Evolutionary conservation across 2,329 filamentous ascomycete genomes (phyloP), one percentile per base, ranked within the genome.

Genomic region (Pseudogymnoascus sp.): DNA sequence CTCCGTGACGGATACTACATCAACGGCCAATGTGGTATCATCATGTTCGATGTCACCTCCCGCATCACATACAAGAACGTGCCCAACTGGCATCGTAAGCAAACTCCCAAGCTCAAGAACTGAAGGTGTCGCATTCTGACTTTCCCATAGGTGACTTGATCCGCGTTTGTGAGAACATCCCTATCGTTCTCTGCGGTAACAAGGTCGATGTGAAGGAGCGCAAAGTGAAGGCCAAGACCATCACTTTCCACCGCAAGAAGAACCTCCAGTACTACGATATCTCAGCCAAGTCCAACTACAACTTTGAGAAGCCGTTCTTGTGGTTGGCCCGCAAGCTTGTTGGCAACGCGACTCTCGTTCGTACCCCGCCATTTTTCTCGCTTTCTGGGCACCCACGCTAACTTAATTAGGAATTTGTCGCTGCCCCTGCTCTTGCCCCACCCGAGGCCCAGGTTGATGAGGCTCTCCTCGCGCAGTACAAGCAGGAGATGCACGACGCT

Each of bases 11-110:
- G 92, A 70, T 99, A 99, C 86, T 99, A 99, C 83, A 99, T 99
- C 84, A 96, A 96, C 82, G 92, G 92, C 73, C 92, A 97, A 81
- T 97, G 92, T 78, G 92, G 94, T 81, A 96, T 99, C 82, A 97
- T 99, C 86, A 99, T 99, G 92, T 99, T 99, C 78, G 92, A 99
- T 78, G 92, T 99, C 68, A 97, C 94, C 66, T 96, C 92, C 69
- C 90, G 94, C 74, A 97, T 99, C 77, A 99, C 94, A 76, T 99
- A 99, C 88, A 99, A 99, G 89, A 99, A 99, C 82, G 94, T 99
- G 66, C 94, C 94, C 80, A 97, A 97, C 89, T 99, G 94, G 94
- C 94, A 99, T 80, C 94, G 94, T 96, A 86, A 75, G 90, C 85
- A 63, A 33, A 56, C 30, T 41, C 35, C 39, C 19, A 13, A 28